Percentiles rank a stretch among this genome's conserved stretches.
These are phyloP conservation scores for Isabelozyma pseudorhagii DNA, from an alignment of 805 yeast genomes.

Conservation along the genomic window DNA sequence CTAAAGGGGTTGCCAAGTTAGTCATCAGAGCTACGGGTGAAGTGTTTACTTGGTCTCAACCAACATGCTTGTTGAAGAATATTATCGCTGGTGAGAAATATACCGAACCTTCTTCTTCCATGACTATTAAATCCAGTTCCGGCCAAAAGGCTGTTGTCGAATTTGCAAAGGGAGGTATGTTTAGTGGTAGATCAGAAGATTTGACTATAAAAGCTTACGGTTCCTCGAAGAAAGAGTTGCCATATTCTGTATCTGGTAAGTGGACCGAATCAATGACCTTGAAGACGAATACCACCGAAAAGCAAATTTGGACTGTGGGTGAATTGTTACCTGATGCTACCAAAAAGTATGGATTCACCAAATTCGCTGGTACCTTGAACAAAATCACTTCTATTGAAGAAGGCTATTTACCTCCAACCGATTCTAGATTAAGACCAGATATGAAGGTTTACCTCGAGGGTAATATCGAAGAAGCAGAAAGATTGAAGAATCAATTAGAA, in stretches of 20 bases:
- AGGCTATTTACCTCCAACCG: conserved; percentile 72
- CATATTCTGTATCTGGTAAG: conserved; percentile 59
- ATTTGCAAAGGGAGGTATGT: conserved; percentile 81
- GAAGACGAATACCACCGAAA: conserved; percentile 37
- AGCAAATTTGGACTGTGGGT: conserved; percentile 69
- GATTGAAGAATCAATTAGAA: conserved; percentile 64
- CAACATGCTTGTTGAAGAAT: conserved; percentile 79
- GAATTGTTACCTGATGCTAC: conserved; percentile 54
- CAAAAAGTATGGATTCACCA: conserved; percentile 80
- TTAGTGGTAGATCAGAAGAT: conserved; percentile 77
- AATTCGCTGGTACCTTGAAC: conserved; percentile 77
- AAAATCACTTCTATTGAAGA: conserved; percentile 72
- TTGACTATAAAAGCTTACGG: conserved; percentile 45
- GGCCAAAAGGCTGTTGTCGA: conserved; percentile 69
- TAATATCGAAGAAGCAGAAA: conserved; percentile 68
- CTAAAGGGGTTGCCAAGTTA: conserved; percentile 66
- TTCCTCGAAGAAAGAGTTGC: conserved; percentile 28
- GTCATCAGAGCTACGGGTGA: conserved; percentile 62
- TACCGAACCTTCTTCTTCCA: conserved; percentile 74
- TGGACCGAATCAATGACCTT: conserved; percentile 75
- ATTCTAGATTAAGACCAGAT: conserved; percentile 89
- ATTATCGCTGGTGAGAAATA: conserved; percentile 94
- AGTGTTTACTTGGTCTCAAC: conserved; percentile 76
- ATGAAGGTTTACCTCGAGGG: conserved; percentile 70
- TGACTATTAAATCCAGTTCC: conserved; percentile 63